Conservation (phyloP, 768 basidiomycete species). For the Clitopilus passeckerianus region DNA sequence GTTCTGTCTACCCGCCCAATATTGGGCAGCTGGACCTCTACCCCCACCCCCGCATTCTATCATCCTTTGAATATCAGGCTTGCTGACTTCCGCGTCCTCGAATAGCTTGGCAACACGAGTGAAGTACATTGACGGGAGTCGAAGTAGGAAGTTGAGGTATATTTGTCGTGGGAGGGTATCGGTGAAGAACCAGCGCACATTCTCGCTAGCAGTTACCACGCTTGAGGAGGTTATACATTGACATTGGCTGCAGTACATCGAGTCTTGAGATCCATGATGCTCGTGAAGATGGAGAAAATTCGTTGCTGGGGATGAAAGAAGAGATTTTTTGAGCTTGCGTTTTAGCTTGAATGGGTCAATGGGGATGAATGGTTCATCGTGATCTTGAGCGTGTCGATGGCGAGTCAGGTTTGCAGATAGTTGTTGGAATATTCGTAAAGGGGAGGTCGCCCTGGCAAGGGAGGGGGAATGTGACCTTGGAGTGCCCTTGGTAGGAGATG, state of each 20-base stretch:
- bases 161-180: conserved; percentile 39
- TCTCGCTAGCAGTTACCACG: background rate
- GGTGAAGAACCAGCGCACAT: conserved; percentile 17
- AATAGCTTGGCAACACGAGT: conserved; percentile 73
- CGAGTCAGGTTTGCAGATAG: conserved; percentile 48
- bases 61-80: conserved; percentile 64
- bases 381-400: conserved; percentile 33
- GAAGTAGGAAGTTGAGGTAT: conserved; percentile 48
- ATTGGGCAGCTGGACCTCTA: conserved; percentile 7
- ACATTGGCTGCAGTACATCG: background rate
- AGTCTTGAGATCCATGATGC: background rate
- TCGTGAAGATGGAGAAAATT: background rate
- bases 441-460: conserved; percentile 53
- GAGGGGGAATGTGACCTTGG: conserved; percentile 40
- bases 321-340: conserved; percentile 1
- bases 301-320: conserved; percentile 6
- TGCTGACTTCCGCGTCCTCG: conserved; percentile 73
- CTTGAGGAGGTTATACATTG: background rate
- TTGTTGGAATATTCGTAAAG: conserved; percentile 52
- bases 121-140: conserved; percentile 78
- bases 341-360: conserved; percentile 46
- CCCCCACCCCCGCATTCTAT: conserved; percentile 30
- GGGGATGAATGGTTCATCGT: conserved; percentile 53
- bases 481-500: conserved; percentile 24
- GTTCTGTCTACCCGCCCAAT: background rate